Base-by-base conservation (phyloP, 2,329 filamentous ascomycete species). In the Ophiocordyceps robertsii region DNA sequence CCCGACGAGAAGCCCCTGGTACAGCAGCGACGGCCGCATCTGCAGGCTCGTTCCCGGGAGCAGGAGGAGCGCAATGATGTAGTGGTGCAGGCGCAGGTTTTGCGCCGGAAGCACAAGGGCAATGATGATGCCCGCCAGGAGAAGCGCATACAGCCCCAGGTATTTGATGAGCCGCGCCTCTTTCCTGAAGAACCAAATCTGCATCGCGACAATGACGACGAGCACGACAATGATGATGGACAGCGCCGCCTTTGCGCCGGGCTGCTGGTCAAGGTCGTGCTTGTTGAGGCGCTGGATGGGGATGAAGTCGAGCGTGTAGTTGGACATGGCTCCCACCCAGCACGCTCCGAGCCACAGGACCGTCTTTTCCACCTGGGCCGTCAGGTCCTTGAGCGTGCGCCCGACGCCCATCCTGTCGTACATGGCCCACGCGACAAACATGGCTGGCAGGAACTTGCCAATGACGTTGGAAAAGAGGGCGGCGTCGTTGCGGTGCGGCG, bases 281-380 rank as follows among this genome's bases (percentile, higher is more conserved):
- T 82, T 79, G 9, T 85, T 96, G n/a, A 98, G 72, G 3, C 92
- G 82, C 60, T 88, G 79, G 50, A 98, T 92, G 0, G 92, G 92
- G 47, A 98, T 95, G 63, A 85, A 83, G 53, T 87, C 84, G 55
- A 98, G 86, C 0, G 92, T 96, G 62, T 95, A 93, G 63, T 96
- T 96, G 55, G 90, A 90, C 50, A 98, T 65, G 1, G 86, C 82
- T 14, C 89, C 92, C 33, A 95, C 77, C 83, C 93, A 98, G 56
- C 84, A 88, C 8, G 80, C 82, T 1, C 89, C 89, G 1, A 98
- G 69, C 83, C 88, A 96, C 27, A 96, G 70, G 3, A 96, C 63
- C 0, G 87, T 85, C 68, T 94, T 95, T 56, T 95, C 90, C 37
- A 95, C 53, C 56, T 95, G 90, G 0, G 89, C 87, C 0, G 77